Evolutionary conservation across 1,284 basidiomycete species (phyloP).

Genomic region (Meira nashicola): DNA sequence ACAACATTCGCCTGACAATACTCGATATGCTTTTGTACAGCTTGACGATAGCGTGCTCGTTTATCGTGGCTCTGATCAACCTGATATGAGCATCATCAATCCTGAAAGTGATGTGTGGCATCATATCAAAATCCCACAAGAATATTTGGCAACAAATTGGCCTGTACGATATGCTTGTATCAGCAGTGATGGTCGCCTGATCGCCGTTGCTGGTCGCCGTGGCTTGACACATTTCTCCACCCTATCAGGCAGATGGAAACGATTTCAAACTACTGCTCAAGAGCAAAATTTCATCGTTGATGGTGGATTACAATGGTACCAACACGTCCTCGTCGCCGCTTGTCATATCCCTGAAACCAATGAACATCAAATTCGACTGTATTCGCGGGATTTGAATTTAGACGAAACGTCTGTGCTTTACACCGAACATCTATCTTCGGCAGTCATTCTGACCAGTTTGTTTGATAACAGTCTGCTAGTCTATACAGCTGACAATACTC

Average conservation of each 20-base stretch:
- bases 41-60: slow-evolving; percentile 89
- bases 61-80: slow-evolving; percentile 95
- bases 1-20: slow-evolving; percentile 88
- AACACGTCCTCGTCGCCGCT: slow-evolving; percentile 87
- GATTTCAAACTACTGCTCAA: slow-evolving; percentile 76
- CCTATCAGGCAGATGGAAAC: slow-evolving; percentile 89
- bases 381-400: slow-evolving; percentile 91
- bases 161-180: slow-evolving; percentile 89
- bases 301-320: slow-evolving; percentile 93
- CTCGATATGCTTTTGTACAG: slow-evolving; percentile 88
- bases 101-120: slow-evolving; percentile 84
- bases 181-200: slow-evolving; percentile 80
- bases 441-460: slow-evolving; percentile 59
- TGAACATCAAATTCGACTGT: slow-evolving; percentile 65
- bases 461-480: slow-evolving; percentile 95
- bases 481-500: slow-evolving; percentile 91
- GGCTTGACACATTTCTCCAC: slow-evolving; percentile 92
- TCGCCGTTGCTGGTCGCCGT: slow-evolving; percentile 85
- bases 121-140: slow-evolving; percentile 64
- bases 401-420: slow-evolving; percentile 77
- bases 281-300: slow-evolving; percentile 82
- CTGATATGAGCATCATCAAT: slow-evolving; percentile 95
- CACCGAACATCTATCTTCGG: slow-evolving; percentile 69
- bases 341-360: slow-evolving; percentile 54
- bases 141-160: slow-evolving; percentile 86